Conservation (phyloP, 768 basidiomycete species). For the Mycena filopes region DNA sequence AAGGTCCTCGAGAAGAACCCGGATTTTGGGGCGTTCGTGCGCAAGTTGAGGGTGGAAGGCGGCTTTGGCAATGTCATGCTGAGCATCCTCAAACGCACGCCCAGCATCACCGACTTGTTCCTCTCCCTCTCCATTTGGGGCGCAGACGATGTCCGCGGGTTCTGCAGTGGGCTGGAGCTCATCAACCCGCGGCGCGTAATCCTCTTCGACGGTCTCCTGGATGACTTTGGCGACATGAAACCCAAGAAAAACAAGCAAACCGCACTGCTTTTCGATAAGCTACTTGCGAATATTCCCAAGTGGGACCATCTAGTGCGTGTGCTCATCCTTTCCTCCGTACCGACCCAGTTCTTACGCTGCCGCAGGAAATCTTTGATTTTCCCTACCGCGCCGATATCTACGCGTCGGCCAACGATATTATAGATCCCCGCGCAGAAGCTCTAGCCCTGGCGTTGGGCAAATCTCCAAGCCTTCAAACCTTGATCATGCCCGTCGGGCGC, state of each 20-base stretch:
- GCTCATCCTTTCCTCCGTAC: background rate
- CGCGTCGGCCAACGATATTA: too few relatives aligned
- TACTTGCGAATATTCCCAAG: background rate
- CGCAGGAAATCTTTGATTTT: constrained; percentile 6
- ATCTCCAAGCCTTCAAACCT: too few relatives aligned
- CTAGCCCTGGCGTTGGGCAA: too few relatives aligned
- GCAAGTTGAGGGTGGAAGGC: constrained; percentile 18
- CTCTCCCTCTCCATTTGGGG: constrained; percentile 5
- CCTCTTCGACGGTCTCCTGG: background rate
- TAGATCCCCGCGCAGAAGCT: too few relatives aligned
- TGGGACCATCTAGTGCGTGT: constrained; percentile 10
- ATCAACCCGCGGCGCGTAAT: constrained; percentile 19
- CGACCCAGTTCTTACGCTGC: background rate
- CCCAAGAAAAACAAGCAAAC: constrained; percentile 4
- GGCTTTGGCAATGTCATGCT: constrained; percentile 12
- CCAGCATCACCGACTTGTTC: constrained; percentile 11
- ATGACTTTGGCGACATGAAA: too few relatives aligned
- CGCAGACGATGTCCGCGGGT: constrained; percentile 2
- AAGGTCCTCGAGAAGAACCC: background rate
- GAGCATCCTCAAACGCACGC: constrained; percentile 2
- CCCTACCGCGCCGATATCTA: constrained; percentile 1
- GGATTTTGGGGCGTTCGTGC: constrained; percentile 7
- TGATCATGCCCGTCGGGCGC: too few relatives aligned
- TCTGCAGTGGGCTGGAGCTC: constrained; percentile 9
- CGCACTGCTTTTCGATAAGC: background rate